Evolutionary conservation across 2,329 filamentous ascomycete species (phyloP).

Genomic region (Colletotrichum eremochloae): DNA sequence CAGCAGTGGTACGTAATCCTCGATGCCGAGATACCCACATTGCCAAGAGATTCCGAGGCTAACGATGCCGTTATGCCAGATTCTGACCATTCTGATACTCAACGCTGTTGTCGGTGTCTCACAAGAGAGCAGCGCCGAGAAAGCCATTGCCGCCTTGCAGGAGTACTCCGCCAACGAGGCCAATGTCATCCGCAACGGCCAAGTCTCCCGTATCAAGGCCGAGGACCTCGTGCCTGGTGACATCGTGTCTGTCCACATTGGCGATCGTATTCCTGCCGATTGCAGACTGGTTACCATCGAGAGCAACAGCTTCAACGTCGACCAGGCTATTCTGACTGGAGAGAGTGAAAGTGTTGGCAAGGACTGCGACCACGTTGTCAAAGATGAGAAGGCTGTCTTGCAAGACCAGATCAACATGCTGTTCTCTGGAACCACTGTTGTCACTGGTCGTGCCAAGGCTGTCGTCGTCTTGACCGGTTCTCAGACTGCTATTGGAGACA

Average conservation of each 20-base stretch:
- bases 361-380: constrained; percentile 74
- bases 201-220: constrained; percentile 87
- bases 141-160: constrained; percentile 96
- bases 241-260: constrained; percentile 87
- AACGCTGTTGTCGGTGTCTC: constrained; percentile 98
- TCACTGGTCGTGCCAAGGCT: constrained; percentile 91
- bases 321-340: constrained; percentile 96
- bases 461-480: constrained; percentile 91
- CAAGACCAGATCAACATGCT: constrained; percentile 98
- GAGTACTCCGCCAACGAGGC: constrained; percentile 99
- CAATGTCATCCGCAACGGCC: constrained; percentile 89
- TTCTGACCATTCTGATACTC: constrained; percentile 94
- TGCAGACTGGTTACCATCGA: constrained; percentile 91
- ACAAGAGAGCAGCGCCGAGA: constrained; percentile 98
- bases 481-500: constrained; percentile 96
- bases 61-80: constrained; percentile 64
- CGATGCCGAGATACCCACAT: constrained; percentile 29
- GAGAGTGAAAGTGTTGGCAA: constrained; percentile 98
- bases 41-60: constrained; percentile 39
- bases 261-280: constrained; percentile 94
- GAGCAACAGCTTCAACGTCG: constrained; percentile 97
- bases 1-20: constrained; percentile 80
- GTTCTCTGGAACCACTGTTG: constrained; percentile 97
- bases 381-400: constrained; percentile 88
- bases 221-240: constrained; percentile 97